phyloP scores from a whole-genome alignment of 2,329 filamentous ascomycete species.

The Zelopaecilomyces penicillatus region DNA sequence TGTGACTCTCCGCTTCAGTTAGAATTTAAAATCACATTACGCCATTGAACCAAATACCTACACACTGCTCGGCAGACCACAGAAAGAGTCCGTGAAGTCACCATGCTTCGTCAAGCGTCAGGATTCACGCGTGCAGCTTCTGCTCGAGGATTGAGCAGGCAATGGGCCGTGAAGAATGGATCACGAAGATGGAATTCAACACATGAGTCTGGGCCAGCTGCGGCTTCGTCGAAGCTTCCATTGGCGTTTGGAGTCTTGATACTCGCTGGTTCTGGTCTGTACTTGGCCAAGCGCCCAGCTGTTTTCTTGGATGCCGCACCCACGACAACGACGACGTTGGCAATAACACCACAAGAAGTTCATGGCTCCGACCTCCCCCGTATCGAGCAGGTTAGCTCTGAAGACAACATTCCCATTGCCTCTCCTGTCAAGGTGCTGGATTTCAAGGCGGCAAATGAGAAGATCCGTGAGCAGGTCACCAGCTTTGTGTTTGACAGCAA shows the following conservation, averaged over 20 bases:
- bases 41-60: no score
- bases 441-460: constrained; percentile 21
- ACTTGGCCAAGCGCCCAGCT: background rate
- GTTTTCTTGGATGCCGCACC: no score
- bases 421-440: constrained; percentile 20
- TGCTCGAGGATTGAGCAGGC: no score
- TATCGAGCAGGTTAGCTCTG: constrained; percentile 10
- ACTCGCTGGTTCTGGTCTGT: background rate
- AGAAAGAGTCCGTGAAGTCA: background rate
- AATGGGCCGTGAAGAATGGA: background rate
- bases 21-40: no score
- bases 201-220: background rate
- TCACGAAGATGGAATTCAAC: background rate
- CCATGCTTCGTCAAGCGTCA: background rate
- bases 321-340: no score
- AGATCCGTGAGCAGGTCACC: constrained; percentile 21
- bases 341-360: no score
- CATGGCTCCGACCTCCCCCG: no score
- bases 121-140: background rate
- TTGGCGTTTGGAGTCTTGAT: background rate
- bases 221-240: background rate
- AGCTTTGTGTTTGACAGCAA: constrained; percentile 21
- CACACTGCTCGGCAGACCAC: no score
- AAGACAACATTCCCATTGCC: constrained; percentile 14
- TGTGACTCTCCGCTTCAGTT: no score